A percentile compares a stretch with the other conserved stretches of the same genome.
Evolutionary conservation across 371 early-diverging fungal genomes (phyloP).

Genomic region (Fennellomyces sp.): DNA sequence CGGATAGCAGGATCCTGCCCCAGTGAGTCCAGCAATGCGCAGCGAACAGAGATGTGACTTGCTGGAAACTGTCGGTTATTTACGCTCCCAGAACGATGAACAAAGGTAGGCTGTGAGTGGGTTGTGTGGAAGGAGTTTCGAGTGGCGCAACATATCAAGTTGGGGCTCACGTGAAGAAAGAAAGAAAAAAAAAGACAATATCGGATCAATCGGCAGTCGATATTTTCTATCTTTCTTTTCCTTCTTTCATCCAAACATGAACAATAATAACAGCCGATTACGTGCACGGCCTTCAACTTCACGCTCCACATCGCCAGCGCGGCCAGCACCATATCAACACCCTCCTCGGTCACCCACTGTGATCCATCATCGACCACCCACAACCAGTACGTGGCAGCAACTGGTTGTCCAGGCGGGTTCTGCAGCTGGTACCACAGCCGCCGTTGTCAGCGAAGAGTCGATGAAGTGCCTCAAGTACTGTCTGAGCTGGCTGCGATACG

Average conservation of each 20-base stretch:
- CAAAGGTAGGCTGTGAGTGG: too few relatives aligned
- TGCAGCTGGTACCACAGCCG: conserved; percentile 71
- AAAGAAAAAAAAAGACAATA: neutral
- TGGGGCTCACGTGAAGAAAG: conserved; percentile 7
- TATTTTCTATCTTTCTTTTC: neutral
- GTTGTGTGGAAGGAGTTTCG: neutral
- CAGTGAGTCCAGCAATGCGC: too few relatives aligned
- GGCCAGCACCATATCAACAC: conserved; percentile 21
- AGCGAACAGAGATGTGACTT: too few relatives aligned
- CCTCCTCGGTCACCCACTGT: conserved; percentile 1
- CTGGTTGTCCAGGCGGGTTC: conserved; percentile 70
- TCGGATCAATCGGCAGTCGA: neutral
- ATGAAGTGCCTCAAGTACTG: conserved; percentile 81
- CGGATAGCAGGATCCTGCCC: too few relatives aligned
- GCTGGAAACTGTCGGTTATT: neutral
- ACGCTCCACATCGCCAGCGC: conserved; percentile 27
- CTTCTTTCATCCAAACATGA: neutral
- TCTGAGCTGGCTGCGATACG: conserved; percentile 84
- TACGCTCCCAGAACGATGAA: too few relatives aligned
- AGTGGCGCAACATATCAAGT: conserved; percentile 2
- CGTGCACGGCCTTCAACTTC: conserved; percentile 10
- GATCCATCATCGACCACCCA: neutral
- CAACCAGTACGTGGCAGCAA: conserved; percentile 64
- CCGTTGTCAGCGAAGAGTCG: conserved; percentile 77
- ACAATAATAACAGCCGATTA: neutral